These are phyloP conservation scores for Cyclotella sp. DNA, from an alignment of 108 stramenopile genomes.

Conservation along the genomic window DNA sequence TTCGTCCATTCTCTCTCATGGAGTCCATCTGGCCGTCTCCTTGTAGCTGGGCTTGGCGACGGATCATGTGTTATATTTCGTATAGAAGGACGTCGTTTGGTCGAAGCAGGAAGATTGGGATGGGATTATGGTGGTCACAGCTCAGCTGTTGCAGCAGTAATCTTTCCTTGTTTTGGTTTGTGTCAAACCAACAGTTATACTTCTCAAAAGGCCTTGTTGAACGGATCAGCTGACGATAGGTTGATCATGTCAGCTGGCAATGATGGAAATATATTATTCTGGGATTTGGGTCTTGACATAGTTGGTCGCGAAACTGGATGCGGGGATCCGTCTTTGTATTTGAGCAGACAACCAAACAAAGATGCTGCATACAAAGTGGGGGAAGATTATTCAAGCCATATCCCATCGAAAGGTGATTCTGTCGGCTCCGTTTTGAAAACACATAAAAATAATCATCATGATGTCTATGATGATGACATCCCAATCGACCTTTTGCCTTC, in stretches of 20 bases:
- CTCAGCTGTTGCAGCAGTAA: conserved; percentile 70
- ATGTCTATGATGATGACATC: not conserved
- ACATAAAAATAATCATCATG: not conserved
- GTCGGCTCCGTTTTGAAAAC: not conserved
- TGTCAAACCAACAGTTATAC: not conserved
- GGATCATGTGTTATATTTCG: conserved; percentile 60
- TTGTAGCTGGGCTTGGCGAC: conserved; percentile 82
- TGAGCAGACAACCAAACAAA: not conserved
- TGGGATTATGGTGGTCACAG: conserved; percentile 56
- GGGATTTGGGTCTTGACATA: conserved; percentile 71
- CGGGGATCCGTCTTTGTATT: conserved; percentile 43
- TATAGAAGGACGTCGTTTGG: conserved; percentile 54
- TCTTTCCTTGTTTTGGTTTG: conserved; percentile 64
- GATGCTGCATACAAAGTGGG: not conserved
- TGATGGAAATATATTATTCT: conserved; percentile 71
- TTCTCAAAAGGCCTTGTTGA: conserved; percentile 6
- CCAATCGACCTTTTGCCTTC: conserved; percentile 22
- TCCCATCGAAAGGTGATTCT: not conserved
- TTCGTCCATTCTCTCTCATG: conserved; percentile 80
- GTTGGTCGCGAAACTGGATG: conserved; percentile 29
- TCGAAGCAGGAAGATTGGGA: conserved; percentile 52
- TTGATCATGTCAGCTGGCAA: conserved; percentile 70
- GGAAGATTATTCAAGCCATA: conserved; percentile 12
- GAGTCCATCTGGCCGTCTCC: conserved; percentile 65
- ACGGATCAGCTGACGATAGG: conserved; percentile 57